A percentile compares a stretch with the other conserved stretches of the same genome.
phyloP scores from a whole-genome alignment of 2,329 filamentous ascomycete genomes.

The Alternaria solani region DNA sequence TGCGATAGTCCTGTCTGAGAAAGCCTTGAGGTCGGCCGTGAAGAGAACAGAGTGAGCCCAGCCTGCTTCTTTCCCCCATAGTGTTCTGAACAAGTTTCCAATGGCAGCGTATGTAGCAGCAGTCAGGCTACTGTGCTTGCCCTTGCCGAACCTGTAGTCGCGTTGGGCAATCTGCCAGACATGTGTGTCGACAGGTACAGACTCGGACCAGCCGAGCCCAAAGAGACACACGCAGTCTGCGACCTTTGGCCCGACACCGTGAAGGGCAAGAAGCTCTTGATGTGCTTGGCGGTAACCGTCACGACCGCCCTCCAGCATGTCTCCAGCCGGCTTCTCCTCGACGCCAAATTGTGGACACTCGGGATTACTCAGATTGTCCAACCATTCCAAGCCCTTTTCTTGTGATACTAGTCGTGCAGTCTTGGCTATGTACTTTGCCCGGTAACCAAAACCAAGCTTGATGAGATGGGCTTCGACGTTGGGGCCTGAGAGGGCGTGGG shows the following conservation, averaged over 20 bases:
- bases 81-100: constrained; percentile 83
- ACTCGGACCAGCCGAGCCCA: constrained; percentile 94
- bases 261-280: constrained; percentile 76
- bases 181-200: constrained; percentile 96
- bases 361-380: constrained; percentile 79
- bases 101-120: constrained; percentile 90
- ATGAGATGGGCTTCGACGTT: constrained; percentile 83
- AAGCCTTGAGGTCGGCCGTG: constrained; percentile 87
- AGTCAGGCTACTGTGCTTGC: constrained; percentile 83
- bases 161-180: constrained; percentile 97
- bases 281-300: constrained; percentile 82
- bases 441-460: constrained; percentile 89
- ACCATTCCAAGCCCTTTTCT: constrained; percentile 73
- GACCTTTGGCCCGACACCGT: constrained; percentile 95
- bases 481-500: constrained; percentile 73
- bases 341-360: constrained; percentile 69
- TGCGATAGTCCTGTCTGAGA: constrained; percentile 70
- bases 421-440: constrained; percentile 89
- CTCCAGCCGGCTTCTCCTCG: constrained; percentile 54
- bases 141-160: constrained; percentile 90
- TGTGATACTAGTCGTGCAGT: constrained; percentile 81
- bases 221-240: constrained; percentile 96
- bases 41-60: constrained; percentile 99
- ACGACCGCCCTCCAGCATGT: constrained; percentile 60
- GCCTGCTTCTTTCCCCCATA: constrained; percentile 94